Base-by-base conservation (phyloP, 805 yeast genomes). In the Saturnispora silvae region DNA sequence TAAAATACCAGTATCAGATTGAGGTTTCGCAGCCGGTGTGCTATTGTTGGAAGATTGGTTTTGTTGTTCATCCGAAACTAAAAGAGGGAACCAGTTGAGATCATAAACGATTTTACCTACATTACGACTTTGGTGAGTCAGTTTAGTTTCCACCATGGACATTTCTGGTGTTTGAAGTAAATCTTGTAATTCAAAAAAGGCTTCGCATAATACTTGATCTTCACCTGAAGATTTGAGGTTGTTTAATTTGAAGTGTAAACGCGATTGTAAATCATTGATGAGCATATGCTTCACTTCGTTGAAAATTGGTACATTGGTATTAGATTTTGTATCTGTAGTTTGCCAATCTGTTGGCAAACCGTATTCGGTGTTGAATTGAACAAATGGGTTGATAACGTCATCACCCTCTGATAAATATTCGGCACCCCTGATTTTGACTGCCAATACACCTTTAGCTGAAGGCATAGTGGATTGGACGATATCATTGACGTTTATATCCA, bases 401-500 rank as follows among this genome's bases (percentile, higher is more conserved):
- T 66, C 53, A 11, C 59, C 53, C 10, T 50, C 40, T 40, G 68
- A 73, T 50, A 72, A 58, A 28, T 63, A 65, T 24, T 61, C 63
- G 28, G 74, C 77, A 35, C 75, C 68, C 42, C 68, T 65, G 33
- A 81, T 51, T 23, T 76, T 77, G 11, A 82, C 70, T 2, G 81
- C 79, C 42, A 78, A 60, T 40, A 75, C 76, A 46, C 89, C 92
- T 45, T 67, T 66, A 4, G 86, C 77, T 45, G 79, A 87, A 39
- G 76, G 75, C 5, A 73, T 58, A 50, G 72, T 72, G 30, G 67
- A 70, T 28, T 76, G 74, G 68, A 81, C 65, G 16, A 81, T 57
- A 43, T 78, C 85, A 53, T 77, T 84, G 28, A 81, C 81, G 49
- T 81, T 77, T 42, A 82, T 61, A 51, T 81, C 89, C 29, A 80